A percentile compares a stretch with the other conserved stretches of the same genome.
phyloP scores from a whole-genome alignment of 306 rosid genomes.

The Pachyrhizus erosus region DNA sequence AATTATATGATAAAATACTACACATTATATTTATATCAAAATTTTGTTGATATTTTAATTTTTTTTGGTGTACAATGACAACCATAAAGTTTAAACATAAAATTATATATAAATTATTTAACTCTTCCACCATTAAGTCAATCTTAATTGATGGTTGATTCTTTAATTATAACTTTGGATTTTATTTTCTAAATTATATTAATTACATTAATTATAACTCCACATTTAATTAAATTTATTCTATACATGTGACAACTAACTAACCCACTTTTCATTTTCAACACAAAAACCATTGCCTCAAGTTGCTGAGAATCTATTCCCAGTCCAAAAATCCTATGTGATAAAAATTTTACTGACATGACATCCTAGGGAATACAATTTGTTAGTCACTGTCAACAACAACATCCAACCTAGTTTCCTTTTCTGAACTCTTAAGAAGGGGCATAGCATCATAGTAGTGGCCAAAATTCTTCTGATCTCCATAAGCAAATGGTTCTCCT shows the following conservation, averaged over 20 bases:
- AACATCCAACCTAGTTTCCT: slow-evolving; percentile 28
- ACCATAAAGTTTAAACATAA: no score
- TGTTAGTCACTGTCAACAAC: not conserved
- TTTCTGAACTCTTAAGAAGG: slow-evolving; percentile 38
- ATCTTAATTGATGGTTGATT: not conserved
- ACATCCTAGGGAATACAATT: not conserved
- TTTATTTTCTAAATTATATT: not conserved
- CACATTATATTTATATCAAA: no score
- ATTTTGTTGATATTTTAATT: not conserved
- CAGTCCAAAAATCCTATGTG: slow-evolving; percentile 10
- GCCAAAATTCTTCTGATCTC: slow-evolving; percentile 26
- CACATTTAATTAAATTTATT: not conserved
- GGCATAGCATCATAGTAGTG: slow-evolving; percentile 44
- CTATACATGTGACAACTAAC: not conserved
- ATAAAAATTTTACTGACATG: not conserved
- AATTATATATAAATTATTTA: not conserved
- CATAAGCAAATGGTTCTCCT: slow-evolving; percentile 28
- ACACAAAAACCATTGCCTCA: slow-evolving; percentile 29
- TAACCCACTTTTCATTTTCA: not conserved
- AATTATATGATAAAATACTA: no score
- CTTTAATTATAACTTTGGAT: not conserved
- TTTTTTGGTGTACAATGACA: no score
- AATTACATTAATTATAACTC: not conserved
- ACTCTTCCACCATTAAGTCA: not conserved
- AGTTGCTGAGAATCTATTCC: not conserved